Evolutionary conservation across 2,329 filamentous ascomycete species (phyloP).

Genomic region (Taxawa tesnikishii): DNA sequence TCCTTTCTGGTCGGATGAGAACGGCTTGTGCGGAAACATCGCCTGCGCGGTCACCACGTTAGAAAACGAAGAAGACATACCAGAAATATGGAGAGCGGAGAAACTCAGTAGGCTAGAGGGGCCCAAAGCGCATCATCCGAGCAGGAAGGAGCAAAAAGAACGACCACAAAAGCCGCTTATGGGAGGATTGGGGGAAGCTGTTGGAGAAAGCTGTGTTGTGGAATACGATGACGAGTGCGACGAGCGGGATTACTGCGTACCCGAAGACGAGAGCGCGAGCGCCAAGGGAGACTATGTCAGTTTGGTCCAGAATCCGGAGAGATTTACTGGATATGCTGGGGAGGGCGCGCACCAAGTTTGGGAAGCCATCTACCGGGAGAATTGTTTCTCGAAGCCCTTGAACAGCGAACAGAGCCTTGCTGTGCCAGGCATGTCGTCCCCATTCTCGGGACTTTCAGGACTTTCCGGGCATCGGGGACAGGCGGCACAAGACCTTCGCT

Average conservation of each 20-base stretch:
- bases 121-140: conserved; percentile 80
- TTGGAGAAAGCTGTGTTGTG: conserved; percentile 91
- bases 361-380: conserved; percentile 94
- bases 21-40: conserved; percentile 92
- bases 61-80: conserved; percentile 90
- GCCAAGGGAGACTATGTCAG: conserved; percentile 95
- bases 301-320: conserved; percentile 81
- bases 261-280: conserved; percentile 78
- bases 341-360: conserved; percentile 79
- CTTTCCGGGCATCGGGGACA: conserved; percentile 34
- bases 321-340: conserved; percentile 89
- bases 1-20: conserved; percentile 90
- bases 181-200: conserved; percentile 70
- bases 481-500: conserved; percentile 48
- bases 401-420: conserved; percentile 14
- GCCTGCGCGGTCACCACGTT: conserved; percentile 92
- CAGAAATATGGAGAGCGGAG: conserved; percentile 78
- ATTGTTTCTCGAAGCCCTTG: conserved; percentile 60
- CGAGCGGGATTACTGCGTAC: conserved; percentile 90
- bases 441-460: conserved; percentile 26
- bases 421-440: conserved; percentile 11
- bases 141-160: conserved; percentile 58
- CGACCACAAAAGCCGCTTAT: conserved; percentile 62
- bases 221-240: conserved; percentile 98
- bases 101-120: conserved; percentile 88